Conservation (phyloP, 176 grass and related monocot genomes). For the Carex scoparia region DNA sequence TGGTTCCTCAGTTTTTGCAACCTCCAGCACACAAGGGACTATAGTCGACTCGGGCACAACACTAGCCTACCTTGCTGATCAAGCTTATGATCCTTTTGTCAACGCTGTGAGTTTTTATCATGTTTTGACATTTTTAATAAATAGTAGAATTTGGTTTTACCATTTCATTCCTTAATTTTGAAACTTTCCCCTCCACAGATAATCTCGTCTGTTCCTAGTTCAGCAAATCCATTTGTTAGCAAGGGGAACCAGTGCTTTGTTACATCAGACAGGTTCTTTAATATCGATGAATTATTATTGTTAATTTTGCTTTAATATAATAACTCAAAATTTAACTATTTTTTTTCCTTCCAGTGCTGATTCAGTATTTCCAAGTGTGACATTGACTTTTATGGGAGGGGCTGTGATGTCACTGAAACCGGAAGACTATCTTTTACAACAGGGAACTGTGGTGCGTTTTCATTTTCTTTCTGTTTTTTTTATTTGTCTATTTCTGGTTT, state of each 20-base stretch:
- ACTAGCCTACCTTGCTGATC: constrained; percentile 83
- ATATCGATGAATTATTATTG: background rate
- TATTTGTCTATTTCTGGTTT: background rate
- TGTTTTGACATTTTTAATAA: background rate
- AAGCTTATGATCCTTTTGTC: constrained; percentile 91
- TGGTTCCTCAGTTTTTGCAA: constrained; percentile 75
- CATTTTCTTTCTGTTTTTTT: constrained; percentile 16
- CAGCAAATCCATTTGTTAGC: constrained; percentile 40
- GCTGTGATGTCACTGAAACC: constrained; percentile 78
- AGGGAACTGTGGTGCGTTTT: constrained; percentile 56
- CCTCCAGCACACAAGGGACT: constrained; percentile 90
- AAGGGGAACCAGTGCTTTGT: constrained; percentile 86
- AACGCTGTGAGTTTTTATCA: constrained; percentile 53
- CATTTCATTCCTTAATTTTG: background rate
- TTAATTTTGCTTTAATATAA: constrained; percentile 14
- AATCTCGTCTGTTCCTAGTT: constrained; percentile 55
- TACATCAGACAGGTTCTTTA: constrained; percentile 69
- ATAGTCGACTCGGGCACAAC: constrained; percentile 97
- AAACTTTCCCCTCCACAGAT: constrained; percentile 38
- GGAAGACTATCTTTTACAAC: constrained; percentile 87
- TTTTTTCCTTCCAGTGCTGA: constrained; percentile 44
- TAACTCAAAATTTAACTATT: background rate
- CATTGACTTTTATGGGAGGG: constrained; percentile 79
- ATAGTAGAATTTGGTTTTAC: background rate
- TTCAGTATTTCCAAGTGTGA: constrained; percentile 74